These are phyloP conservation scores for Penicillium diatomitis DNA, from an alignment of 495 filamentous ascomycete genomes.

Conservation along the genomic window DNA sequence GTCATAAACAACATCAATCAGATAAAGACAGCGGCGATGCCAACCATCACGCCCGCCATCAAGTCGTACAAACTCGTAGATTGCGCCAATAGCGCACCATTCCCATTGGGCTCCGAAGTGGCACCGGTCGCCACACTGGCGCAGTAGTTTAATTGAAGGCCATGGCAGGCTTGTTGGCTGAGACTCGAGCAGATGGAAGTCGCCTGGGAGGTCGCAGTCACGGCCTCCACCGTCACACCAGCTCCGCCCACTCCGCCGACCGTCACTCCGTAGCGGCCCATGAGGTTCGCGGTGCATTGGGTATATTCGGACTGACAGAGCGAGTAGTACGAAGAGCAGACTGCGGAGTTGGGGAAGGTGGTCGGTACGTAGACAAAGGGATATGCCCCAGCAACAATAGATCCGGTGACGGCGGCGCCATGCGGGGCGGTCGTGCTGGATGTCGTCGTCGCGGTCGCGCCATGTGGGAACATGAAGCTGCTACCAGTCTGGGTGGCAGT, in stretches of 20 bases:
- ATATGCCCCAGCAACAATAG: slow-evolving; percentile 40
- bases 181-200: slow-evolving; percentile 58
- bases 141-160: slow-evolving; percentile 47
- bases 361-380: slow-evolving; percentile 61
- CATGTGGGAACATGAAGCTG: slow-evolving; percentile 29
- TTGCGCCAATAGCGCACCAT: slow-evolving; percentile 18
- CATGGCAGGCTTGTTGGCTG: slow-evolving; percentile 50
- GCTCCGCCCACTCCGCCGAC: slow-evolving; percentile 35
- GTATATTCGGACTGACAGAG: slow-evolving; percentile 56
- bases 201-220: slow-evolving; percentile 41
- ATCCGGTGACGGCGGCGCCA: slow-evolving; percentile 35
- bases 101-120: slow-evolving; percentile 23
- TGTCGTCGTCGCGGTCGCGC: slow-evolving; percentile 24
- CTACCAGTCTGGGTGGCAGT: slow-evolving; percentile 18
- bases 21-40: slow-evolving; percentile 36
- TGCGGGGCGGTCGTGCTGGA: slow-evolving; percentile 9
- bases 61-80: slow-evolving; percentile 32
- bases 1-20: slow-evolving; percentile 17
- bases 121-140: slow-evolving; percentile 26
- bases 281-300: slow-evolving; percentile 51
- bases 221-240: slow-evolving; percentile 56
- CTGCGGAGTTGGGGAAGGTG: slow-evolving; percentile 50
- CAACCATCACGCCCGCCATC: slow-evolving; percentile 32
- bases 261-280: slow-evolving; percentile 39
- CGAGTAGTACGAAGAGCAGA: slow-evolving; percentile 58